Base-by-base conservation (phyloP, 495 filamentous ascomycete species). In the Penicillium fimorum region DNA sequence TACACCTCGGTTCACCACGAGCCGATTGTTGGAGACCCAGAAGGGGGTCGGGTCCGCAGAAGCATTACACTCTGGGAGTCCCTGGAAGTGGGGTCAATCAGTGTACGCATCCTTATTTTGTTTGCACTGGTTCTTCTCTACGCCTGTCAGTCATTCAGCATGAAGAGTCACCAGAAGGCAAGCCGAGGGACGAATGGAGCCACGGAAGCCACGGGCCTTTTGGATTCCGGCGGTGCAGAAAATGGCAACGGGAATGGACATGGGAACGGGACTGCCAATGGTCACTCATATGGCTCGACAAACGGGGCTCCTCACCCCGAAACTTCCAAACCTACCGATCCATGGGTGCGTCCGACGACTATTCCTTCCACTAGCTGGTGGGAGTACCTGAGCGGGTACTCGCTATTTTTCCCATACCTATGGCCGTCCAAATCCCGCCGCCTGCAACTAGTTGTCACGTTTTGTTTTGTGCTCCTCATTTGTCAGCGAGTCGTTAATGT, bases 401-500 rank as follows among this genome's bases (percentile, higher is more conserved):
- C 84, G n/a, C 77, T 96, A 30, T 94, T 96, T 70, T 91, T 96
- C 73, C 92, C 90, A 0, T 96, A 96, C 64, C 81, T 96, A 42
- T 96, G 91, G 91, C 91, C 90, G 12, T 84, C 81, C 49, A 90
- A 90, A 59, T 82, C 88, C 17, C 68, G 75, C 29, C 76, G 75
- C 62, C 79, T 96, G 35, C 87, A 96, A 73, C 58, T 87, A 32
- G 72, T 87, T 40, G 87, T 95, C 24, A 56, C 92, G 7, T 48
- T 90, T 45, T 96, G 91, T 70, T 88, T 96, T 63, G 49, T 81
- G 13, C 76, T 96, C 38, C 80, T 94, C 33, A 66, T 92, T 41
- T 53, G 83, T 11, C 89, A 93, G 71, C 84, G 92, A 60, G 73
- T 80, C 42, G 78, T 95, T 64, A 95, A 96, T 65, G 77, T 92